Conservation (phyloP, 2,329 filamentous ascomycete genomes). For the Chrysoporthe cubensis region DNA sequence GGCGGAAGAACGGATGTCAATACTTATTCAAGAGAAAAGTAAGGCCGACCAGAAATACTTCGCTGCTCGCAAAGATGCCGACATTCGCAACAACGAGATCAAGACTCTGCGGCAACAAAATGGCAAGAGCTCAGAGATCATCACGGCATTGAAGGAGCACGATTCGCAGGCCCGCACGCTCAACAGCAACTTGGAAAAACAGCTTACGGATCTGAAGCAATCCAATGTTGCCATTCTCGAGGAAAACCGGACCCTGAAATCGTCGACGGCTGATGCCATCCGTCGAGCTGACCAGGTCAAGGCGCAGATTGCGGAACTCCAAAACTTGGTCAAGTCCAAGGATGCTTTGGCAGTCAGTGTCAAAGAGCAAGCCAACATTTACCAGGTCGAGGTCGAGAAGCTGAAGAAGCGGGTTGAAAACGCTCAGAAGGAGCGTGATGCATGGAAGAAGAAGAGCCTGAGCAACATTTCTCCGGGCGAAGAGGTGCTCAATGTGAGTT, state of each 20-base stretch:
- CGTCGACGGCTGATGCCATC: constrained; percentile 69
- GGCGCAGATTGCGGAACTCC: constrained; percentile 77
- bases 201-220: constrained; percentile 80
- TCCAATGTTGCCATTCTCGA: constrained; percentile 70
- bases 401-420: constrained; percentile 78
- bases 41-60: constrained; percentile 99
- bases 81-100: constrained; percentile 80
- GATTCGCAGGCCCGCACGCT: constrained; percentile 78
- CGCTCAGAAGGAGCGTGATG: constrained; percentile 80
- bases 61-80: constrained; percentile 90
- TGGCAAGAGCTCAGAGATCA: constrained; percentile 88
- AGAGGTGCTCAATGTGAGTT: constrained; percentile 82
- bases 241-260: constrained; percentile 77
- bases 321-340: constrained; percentile 73
- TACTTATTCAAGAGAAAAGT: constrained; percentile 83
- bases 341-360: constrained; percentile 62
- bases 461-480: constrained; percentile 83
- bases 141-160: constrained; percentile 88
- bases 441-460: constrained; percentile 80
- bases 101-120: constrained; percentile 80
- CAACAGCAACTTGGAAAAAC: constrained; percentile 86
- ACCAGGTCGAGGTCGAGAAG: constrained; percentile 79
- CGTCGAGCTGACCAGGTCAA: constrained; percentile 73
- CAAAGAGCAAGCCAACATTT: constrained; percentile 61
- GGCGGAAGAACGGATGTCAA: constrained; percentile 76